phyloP scores from a whole-genome alignment of 208 protist genomes.

The Eutreptiella sp. region DNA sequence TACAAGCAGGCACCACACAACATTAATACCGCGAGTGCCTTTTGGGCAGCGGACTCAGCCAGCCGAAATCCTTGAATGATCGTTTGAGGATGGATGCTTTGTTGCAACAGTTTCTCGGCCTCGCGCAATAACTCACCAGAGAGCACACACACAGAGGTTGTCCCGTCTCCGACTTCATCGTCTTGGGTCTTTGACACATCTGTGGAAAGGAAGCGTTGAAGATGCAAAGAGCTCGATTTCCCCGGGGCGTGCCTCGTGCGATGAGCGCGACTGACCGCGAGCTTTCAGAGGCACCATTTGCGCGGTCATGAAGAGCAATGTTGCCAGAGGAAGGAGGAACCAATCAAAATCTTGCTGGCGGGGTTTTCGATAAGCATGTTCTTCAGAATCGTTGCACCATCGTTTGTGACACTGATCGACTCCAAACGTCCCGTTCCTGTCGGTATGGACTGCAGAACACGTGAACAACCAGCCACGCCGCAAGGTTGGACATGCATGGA shows the following conservation, averaged over 20 bases:
- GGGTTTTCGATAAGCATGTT: slow-evolving; percentile 96
- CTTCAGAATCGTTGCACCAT: slow-evolving; percentile 99
- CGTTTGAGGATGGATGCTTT: slow-evolving; percentile 98
- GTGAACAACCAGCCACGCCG: too few relatives aligned
- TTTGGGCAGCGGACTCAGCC: slow-evolving; percentile 64
- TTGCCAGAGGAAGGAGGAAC: slow-evolving; percentile 6
- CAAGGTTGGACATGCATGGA: too few relatives aligned
- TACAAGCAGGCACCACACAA: too few relatives aligned
- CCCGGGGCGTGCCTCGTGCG: too few relatives aligned
- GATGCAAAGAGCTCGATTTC: too few relatives aligned
- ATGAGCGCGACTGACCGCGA: neutral
- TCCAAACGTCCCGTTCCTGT: slow-evolving; percentile 55
- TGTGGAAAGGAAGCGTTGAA: slow-evolving; percentile 6
- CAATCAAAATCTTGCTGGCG: slow-evolving; percentile 96
- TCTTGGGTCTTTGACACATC: slow-evolving; percentile 98
- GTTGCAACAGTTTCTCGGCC: slow-evolving; percentile 92
- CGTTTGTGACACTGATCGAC: slow-evolving; percentile 98
- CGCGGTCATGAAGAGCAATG: neutral
- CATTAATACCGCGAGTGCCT: slow-evolving; percentile 60
- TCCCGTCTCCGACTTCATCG: slow-evolving; percentile 99
- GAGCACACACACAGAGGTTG: slow-evolving; percentile 97
- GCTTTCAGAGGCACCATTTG: too few relatives aligned
- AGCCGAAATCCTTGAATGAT: slow-evolving; percentile 90
- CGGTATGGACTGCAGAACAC: too few relatives aligned
- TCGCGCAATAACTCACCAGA: slow-evolving; percentile 96